Evolutionary conservation across 139 green algal species (phyloP).

Genomic region (Ostreobium quekettii): DNA sequence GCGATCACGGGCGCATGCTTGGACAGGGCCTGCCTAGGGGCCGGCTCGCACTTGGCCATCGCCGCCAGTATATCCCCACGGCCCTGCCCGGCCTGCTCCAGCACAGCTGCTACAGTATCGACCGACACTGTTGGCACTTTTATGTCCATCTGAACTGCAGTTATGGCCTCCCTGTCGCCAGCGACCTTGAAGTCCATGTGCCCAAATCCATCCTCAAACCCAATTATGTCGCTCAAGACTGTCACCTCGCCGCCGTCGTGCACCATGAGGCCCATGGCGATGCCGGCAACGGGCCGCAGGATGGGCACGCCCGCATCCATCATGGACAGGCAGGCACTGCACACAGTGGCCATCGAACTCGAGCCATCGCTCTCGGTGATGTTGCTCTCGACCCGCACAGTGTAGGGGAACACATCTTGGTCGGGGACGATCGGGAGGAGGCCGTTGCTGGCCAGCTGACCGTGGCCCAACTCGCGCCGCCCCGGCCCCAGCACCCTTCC

Average conservation of each 20-base stretch:
- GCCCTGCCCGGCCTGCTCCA: conserved; percentile 44
- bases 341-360: conserved; percentile 93
- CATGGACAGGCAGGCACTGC: conserved; percentile 86
- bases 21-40: conserved; percentile 44
- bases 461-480: conserved; percentile 85
- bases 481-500: conserved; percentile 53
- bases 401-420: conserved; percentile 65
- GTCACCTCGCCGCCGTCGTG: conserved; percentile 47
- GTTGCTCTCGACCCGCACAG: conserved; percentile 82
- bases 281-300: conserved; percentile 69
- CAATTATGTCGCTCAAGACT: conserved; percentile 93
- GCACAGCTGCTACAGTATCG: background rate
- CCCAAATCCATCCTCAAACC: conserved; percentile 85
- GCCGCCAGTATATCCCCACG: conserved; percentile 65
- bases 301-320: conserved; percentile 92
- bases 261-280: conserved; percentile 97
- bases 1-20: conserved; percentile 53
- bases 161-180: conserved; percentile 52
- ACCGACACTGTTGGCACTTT: conserved; percentile 51
- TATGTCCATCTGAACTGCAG: conserved; percentile 97
- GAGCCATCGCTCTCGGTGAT: conserved; percentile 97
- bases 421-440: conserved; percentile 68
- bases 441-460: conserved; percentile 76
- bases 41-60: conserved; percentile 63
- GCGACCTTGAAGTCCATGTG: conserved; percentile 99